Evolutionary conservation across 1,284 basidiomycete species (phyloP).

Genomic region (Porphyrellus sp.): DNA sequence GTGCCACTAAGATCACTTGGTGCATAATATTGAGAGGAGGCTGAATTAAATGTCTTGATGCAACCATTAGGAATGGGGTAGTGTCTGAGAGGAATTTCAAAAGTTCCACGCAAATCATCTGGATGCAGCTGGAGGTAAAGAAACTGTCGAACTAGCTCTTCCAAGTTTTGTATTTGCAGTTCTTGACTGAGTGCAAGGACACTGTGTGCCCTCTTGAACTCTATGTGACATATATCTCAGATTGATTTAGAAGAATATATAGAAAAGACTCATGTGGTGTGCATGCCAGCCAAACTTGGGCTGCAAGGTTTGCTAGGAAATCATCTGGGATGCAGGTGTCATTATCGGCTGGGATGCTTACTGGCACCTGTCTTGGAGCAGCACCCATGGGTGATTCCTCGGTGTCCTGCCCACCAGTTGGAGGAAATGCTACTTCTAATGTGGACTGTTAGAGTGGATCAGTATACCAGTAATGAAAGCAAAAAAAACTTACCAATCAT

Average conservation of each 20-base stretch:
- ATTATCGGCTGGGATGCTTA: not conserved
- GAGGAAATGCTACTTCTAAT: not conserved
- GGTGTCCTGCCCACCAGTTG: not conserved
- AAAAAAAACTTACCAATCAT: not conserved
- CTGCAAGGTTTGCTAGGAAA: not conserved
- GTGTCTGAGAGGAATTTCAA: not conserved
- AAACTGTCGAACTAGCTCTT: not conserved
- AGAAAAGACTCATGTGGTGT: not conserved
- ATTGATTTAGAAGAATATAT: not conserved
- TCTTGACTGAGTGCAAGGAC: not conserved
- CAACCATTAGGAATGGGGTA: not conserved
- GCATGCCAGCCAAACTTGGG: not conserved
- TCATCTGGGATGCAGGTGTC: not conserved
- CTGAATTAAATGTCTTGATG: not conserved
- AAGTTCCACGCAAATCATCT: not conserved
- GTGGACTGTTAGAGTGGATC: not conserved
- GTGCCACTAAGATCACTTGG: slow-evolving; percentile 10
- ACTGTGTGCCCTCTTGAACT: not conserved
- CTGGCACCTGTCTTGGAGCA: not conserved
- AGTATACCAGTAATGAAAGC: not conserved
- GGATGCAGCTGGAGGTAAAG: not conserved
- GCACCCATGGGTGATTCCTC: not conserved
- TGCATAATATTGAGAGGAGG: not conserved
- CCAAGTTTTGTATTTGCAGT: not conserved
- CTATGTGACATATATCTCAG: not conserved